Evolutionary conservation across 805 yeast genomes (phyloP).

Genomic region (Scheffersomyces amazonensis): DNA sequence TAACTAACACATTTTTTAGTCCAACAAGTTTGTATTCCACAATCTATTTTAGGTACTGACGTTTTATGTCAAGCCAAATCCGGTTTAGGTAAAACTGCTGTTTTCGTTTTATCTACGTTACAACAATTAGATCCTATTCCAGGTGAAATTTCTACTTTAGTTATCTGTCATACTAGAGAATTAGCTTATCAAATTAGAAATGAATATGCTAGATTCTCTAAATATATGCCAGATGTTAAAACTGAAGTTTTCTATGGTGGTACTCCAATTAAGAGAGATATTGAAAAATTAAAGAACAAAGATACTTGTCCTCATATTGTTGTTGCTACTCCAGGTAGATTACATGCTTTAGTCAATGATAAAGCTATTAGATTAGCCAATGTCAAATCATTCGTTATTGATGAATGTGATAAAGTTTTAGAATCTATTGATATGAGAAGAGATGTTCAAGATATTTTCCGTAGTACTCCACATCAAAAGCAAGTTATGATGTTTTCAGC

Average conservation of each 20-base stretch:
- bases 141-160: conserved; percentile 93
- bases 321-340: conserved; percentile 98
- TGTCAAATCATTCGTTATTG: conserved; percentile 92
- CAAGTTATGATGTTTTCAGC: conserved; percentile 99
- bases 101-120: conserved; percentile 89
- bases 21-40: conserved; percentile 98
- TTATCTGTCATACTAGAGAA: conserved; percentile 97
- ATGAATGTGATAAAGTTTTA: conserved; percentile 97
- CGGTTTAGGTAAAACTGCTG: conserved; percentile 99
- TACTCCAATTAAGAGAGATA: conserved; percentile 78
- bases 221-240: conserved; percentile 96
- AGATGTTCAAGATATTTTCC: conserved; percentile 96
- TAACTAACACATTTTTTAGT: conserved; percentile 49
- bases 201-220: conserved; percentile 95
- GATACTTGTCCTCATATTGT: conserved; percentile 95
- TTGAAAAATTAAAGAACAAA: conserved; percentile 83
- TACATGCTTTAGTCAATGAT: conserved; percentile 90
- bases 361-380: conserved; percentile 82
- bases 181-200: conserved; percentile 97
- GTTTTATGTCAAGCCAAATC: conserved; percentile 99
- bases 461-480: conserved; percentile 96
- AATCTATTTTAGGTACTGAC: conserved; percentile 95
- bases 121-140: conserved; percentile 97
- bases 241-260: conserved; percentile 98
- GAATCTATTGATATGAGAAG: conserved; percentile 94